These are phyloP conservation scores for Zanthoxylum bungeanum DNA, from an alignment of 345 rosid species.

Conservation along the genomic window DNA sequence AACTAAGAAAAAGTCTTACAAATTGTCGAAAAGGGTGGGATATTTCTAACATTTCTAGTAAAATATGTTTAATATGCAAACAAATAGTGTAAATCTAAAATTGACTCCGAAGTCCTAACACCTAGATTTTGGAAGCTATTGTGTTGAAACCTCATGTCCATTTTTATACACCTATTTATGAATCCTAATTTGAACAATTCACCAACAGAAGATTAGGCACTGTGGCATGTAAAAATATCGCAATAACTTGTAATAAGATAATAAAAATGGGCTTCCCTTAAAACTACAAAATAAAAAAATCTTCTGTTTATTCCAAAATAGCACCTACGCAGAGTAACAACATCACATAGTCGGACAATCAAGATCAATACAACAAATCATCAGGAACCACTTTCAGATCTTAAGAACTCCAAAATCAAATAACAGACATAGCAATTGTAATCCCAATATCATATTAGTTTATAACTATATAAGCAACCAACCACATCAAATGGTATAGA, in stretches of 20 bases:
- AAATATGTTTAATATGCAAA: too few species aligned
- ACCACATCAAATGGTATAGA: neutral
- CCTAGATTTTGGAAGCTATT: neutral
- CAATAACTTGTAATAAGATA: too few species aligned
- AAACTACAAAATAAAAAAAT: neutral
- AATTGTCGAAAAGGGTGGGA: too few species aligned
- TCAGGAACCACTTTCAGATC: neutral
- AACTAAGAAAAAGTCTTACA: too few species aligned
- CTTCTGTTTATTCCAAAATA: neutral
- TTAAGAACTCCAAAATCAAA: neutral
- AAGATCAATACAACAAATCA: neutral
- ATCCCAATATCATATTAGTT: neutral
- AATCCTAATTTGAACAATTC: neutral
- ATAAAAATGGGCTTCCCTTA: too few species aligned
- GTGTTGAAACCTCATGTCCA: too few species aligned
- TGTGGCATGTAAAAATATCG: neutral
- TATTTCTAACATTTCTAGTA: too few species aligned
- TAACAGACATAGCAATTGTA: neutral
- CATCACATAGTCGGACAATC: neutral
- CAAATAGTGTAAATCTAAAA: too few species aligned
- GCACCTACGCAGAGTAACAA: neutral
- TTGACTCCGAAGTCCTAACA: too few species aligned
- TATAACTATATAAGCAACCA: neutral
- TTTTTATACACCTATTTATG: too few species aligned
- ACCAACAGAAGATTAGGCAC: neutral